These are phyloP conservation scores for Coriaria nepalensis DNA, from an alignment of 306 rosid genomes.

Conservation along the genomic window DNA sequence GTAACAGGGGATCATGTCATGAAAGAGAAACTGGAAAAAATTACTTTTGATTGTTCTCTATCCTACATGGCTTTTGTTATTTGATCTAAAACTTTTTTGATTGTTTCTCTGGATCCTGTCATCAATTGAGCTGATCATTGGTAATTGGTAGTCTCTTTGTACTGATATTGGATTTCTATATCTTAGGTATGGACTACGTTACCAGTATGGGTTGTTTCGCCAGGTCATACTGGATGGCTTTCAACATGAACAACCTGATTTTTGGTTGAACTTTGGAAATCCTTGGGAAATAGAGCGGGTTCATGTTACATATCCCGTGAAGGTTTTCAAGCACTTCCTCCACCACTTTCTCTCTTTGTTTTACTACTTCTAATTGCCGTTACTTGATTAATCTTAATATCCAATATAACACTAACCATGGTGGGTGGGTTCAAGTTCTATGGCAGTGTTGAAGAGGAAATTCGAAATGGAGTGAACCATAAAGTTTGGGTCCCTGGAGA, in stretches of 20 bases:
- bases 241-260: slow-evolving; percentile 71
- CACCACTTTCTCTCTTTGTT: slow-evolving; percentile 12
- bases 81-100: too few relatives aligned
- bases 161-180: slow-evolving; percentile 7
- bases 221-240: slow-evolving; percentile 59
- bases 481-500: slow-evolving; percentile 61
- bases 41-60: too few relatives aligned
- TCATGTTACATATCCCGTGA: slow-evolving; percentile 61
- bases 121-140: too few relatives aligned
- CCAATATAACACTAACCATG: neutral
- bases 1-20: too few relatives aligned
- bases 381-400: too few relatives aligned
- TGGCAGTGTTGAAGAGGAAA: slow-evolving; percentile 46
- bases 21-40: too few relatives aligned
- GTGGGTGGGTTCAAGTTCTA: slow-evolving; percentile 47
- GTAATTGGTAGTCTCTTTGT: neutral
- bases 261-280: slow-evolving; percentile 70
- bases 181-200: slow-evolving; percentile 57
- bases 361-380: too few relatives aligned
- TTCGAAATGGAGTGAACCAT: slow-evolving; percentile 25
- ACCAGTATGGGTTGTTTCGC: slow-evolving; percentile 59
- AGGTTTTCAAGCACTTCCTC: slow-evolving; percentile 32
- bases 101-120: too few relatives aligned
- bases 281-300: slow-evolving; percentile 72
- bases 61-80: too few relatives aligned